Base-by-base conservation (phyloP, 2,329 filamentous ascomycete species). In the Bipolaris gigantea region DNA sequence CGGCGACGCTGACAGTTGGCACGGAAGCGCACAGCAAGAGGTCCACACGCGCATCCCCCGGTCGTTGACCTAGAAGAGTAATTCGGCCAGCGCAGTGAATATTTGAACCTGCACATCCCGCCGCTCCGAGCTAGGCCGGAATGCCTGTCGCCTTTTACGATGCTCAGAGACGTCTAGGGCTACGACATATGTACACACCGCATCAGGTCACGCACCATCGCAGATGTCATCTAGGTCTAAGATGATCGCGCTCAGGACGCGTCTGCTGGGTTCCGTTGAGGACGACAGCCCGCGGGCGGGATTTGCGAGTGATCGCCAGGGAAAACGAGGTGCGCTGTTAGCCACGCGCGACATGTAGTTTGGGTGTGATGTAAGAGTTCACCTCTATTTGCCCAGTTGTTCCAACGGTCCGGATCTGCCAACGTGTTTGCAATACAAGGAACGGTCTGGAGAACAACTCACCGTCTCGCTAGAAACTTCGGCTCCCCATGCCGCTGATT, bases 1-100 rank as follows among this genome's bases (percentile, higher is more conserved):
- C 34, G 33, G 41, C 36, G 16, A 19, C 16, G 46, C 33, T 50
- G 47, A 54, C 47, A 54, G 47, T 33, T 48, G 45, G 35, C 45
- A 53, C 39, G 33, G 51, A 21, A 50, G 40, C 38, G 25, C 30
- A 42, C 25, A 13, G 35, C 27, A 44, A 48, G 3, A 13, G 44
- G 3, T 48, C 43, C 43, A 46, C 43, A 19, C n/a, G 10, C 19
- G 9, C 47, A 30, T 49, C 27, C 47, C 47, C 47, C n/a, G 13
- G 39, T 36, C n/a, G 33, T 50, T 50, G n/a, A 46, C 11, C 27
- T 11, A 30, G 27, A 30, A 4, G 13, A 23, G 34, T 47, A 45
- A 30, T 30, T 30, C 46, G 27, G 47, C 27, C 38, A 50, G 23
- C 50, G 18, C 30, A 34, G 27, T 34, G 15, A 21, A 34, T 48